These are phyloP conservation scores for Talaromyces funiculosus DNA, from an alignment of 2,329 filamentous ascomycete genomes.

Conservation along the genomic window DNA sequence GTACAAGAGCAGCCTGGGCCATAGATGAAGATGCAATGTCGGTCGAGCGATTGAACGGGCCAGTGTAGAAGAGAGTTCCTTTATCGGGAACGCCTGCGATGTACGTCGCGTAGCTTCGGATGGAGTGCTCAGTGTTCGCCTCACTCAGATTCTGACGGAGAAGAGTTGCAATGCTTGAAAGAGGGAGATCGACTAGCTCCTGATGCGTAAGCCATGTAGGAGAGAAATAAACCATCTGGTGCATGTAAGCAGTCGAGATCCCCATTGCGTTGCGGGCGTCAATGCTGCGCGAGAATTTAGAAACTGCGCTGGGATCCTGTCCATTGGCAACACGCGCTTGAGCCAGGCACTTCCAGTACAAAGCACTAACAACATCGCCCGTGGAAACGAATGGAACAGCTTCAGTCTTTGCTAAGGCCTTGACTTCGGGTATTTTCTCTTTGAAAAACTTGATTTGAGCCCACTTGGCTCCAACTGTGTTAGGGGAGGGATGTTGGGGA, in stretches of 20 bases:
- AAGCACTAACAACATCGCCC: neutral
- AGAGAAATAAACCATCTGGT: neutral
- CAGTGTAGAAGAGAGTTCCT: neutral
- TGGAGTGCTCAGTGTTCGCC: neutral
- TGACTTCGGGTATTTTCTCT: neutral
- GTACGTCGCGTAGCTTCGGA: neutral
- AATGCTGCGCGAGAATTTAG: neutral
- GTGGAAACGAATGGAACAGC: neutral
- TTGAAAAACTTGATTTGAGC: neutral
- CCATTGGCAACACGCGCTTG: neutral
- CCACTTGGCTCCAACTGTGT: neutral
- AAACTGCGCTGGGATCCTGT: neutral
- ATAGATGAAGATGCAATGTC: neutral
- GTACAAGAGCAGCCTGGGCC: neutral
- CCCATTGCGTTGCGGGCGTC: neutral
- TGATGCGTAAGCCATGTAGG: neutral
- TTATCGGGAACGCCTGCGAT: neutral
- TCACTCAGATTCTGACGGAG: neutral
- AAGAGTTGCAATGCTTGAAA: neutral
- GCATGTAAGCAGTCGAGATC: neutral
- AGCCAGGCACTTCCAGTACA: neutral
- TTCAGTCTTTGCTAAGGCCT: neutral
- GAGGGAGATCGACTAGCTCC: neutral
- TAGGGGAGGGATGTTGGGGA: neutral
- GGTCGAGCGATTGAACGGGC: neutral